Percentiles rank a stretch among this genome's conserved stretches.
Evolutionary conservation across 1,284 basidiomycete species (phyloP).

Genomic region (Termitomyces sp.): DNA sequence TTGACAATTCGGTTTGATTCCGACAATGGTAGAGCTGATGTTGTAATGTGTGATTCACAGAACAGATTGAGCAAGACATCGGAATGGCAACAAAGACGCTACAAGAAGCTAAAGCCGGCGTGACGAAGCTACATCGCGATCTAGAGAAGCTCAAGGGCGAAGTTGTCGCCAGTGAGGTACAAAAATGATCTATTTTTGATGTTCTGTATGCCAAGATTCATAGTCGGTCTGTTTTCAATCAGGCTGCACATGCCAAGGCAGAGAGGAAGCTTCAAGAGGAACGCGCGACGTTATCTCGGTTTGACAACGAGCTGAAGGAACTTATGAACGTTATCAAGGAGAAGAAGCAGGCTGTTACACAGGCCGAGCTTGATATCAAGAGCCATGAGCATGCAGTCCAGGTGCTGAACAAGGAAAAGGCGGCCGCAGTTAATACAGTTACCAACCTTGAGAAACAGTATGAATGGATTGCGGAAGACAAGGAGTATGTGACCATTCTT

Average conservation of each 20-base stretch:
- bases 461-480: slow-evolving; percentile 87
- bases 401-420: slow-evolving; percentile 49
- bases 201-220: not conserved
- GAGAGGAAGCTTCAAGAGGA: slow-evolving; percentile 77
- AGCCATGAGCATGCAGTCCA: slow-evolving; percentile 49
- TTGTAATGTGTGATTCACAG: slow-evolving; percentile 32
- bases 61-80: slow-evolving; percentile 84
- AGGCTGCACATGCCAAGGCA: slow-evolving; percentile 58
- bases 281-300: slow-evolving; percentile 79
- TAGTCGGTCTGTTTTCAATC: not conserved
- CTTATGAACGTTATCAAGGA: slow-evolving; percentile 79
- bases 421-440: slow-evolving; percentile 38
- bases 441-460: slow-evolving; percentile 74
- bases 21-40: not conserved
- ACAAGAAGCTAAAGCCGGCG: slow-evolving; percentile 53
- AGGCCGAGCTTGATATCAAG: slow-evolving; percentile 70
- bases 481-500: slow-evolving; percentile 46
- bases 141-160: slow-evolving; percentile 56
- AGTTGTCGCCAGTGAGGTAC: slow-evolving; percentile 51
- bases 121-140: slow-evolving; percentile 61
- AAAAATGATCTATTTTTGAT: slow-evolving; percentile 8
- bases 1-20: slow-evolving; percentile 5
- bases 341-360: slow-evolving; percentile 72
- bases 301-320: slow-evolving; percentile 83
- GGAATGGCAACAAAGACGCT: slow-evolving; percentile 53